Conservation (phyloP, 768 basidiomycete species). For the Mycena chlorophos region DNA sequence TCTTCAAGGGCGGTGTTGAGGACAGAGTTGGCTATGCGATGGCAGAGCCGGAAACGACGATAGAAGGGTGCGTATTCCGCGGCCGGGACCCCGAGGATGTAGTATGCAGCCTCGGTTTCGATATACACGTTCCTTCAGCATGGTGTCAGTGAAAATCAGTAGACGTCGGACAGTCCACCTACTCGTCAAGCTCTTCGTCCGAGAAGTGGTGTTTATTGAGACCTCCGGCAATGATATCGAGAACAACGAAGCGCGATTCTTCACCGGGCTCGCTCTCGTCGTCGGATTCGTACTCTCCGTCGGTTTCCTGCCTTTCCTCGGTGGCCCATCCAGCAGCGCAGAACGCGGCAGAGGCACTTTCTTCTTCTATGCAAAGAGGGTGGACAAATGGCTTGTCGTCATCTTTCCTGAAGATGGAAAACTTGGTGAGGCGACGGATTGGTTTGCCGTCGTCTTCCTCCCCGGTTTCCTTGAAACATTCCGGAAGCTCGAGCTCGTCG, state of each 20-base stretch:
- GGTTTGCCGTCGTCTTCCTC: slow-evolving; percentile 47
- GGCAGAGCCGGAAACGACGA: slow-evolving; percentile 47
- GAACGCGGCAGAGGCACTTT: background rate
- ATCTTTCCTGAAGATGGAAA: slow-evolving; percentile 48
- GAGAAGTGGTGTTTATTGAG: no score
- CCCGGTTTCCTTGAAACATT: slow-evolving; percentile 5
- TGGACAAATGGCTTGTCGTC: background rate
- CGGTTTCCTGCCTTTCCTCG: slow-evolving; percentile 28
- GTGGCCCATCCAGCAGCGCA: background rate
- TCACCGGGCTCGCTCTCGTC: slow-evolving; percentile 23
- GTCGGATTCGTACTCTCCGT: slow-evolving; percentile 35
- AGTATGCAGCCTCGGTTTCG: slow-evolving; percentile 66
- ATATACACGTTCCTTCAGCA: slow-evolving; percentile 59
- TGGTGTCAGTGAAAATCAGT: slow-evolving; percentile 17
- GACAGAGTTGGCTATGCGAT: slow-evolving; percentile 51
- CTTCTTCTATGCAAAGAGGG: background rate
- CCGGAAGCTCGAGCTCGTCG: slow-evolving; percentile 40
- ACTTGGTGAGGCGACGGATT: slow-evolving; percentile 55
- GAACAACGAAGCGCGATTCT: no score
- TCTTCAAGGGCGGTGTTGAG: slow-evolving; percentile 37
- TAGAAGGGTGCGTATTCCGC: slow-evolving; percentile 46
- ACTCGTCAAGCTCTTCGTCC: no score
- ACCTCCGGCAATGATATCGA: no score
- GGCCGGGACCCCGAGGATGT: slow-evolving; percentile 58
- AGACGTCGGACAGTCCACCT: no score